A percentile compares a stretch with the other conserved stretches of the same genome.
Evolutionary conservation across 768 basidiomycete genomes (phyloP).

Genomic region (Xerocomellus chrysenteron): DNA sequence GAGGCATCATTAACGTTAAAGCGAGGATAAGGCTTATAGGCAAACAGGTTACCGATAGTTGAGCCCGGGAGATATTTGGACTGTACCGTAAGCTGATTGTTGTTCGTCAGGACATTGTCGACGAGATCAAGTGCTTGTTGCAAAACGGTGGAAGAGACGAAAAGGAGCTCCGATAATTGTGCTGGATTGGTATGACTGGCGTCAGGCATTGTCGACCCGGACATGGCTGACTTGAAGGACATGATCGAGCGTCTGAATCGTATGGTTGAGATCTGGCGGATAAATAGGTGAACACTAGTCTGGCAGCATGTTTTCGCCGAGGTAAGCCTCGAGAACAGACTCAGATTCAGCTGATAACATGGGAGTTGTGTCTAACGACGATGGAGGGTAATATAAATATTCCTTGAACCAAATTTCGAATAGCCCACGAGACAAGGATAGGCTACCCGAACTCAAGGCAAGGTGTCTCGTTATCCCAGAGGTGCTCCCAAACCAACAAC

Average conservation of each 20-base stretch:
- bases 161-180: conserved; percentile 54
- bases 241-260: not conserved
- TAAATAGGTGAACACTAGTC: conserved; percentile 19
- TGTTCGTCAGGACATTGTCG: conserved; percentile 59
- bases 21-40: not conserved
- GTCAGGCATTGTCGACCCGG: conserved; percentile 13
- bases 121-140: conserved; percentile 73
- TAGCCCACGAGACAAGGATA: conserved; percentile 47
- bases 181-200: conserved; percentile 23
- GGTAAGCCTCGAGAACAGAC: conserved; percentile 24
- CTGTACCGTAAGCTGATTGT: conserved; percentile 65
- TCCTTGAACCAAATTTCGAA: conserved; percentile 81
- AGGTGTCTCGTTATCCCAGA: conserved; percentile 65
- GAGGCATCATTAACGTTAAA: not conserved
- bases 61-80: conserved; percentile 85
- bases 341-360: conserved; percentile 14
- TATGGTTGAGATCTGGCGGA: not conserved
- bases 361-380: conserved; percentile 1
- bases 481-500: conserved; percentile 42
- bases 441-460: conserved; percentile 79
- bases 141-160: conserved; percentile 66
- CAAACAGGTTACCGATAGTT: conserved; percentile 63
- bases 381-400: conserved; percentile 38
- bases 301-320: conserved; percentile 16
- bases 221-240: conserved; percentile 22